phyloP scores from a whole-genome alignment of 1,139 yeast genomes.

The Tardiomyces digboiensis region DNA sequence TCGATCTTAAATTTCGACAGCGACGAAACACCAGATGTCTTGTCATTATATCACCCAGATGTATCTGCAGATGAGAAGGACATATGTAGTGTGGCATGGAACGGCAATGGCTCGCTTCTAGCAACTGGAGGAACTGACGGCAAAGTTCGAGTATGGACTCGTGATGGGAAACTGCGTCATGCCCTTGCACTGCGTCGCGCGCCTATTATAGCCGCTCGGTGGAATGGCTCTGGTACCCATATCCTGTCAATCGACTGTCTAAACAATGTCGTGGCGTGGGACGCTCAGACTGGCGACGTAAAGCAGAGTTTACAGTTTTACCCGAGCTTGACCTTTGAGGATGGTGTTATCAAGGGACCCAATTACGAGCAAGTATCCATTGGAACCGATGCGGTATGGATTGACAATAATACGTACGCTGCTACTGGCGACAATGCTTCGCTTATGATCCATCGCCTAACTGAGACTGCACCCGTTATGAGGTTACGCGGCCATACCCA shows the following conservation, averaged over 20 bases:
- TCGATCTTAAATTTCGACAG: not conserved
- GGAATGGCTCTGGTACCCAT: constrained; percentile 38
- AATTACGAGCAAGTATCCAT: constrained; percentile 1
- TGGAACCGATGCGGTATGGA: constrained; percentile 62
- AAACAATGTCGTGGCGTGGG: constrained; percentile 44
- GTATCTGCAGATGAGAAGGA: not conserved
- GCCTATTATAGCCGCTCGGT: constrained; percentile 40
- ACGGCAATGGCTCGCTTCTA: constrained; percentile 18
- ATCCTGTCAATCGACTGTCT: constrained; percentile 34
- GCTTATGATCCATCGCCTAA: constrained; percentile 50
- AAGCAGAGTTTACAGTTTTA: constrained; percentile 19
- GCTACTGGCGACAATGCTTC: constrained; percentile 49
- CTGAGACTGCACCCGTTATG: constrained; percentile 46
- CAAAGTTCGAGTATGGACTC: constrained; percentile 23
- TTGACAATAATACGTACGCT: constrained; percentile 61
- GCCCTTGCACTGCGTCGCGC: constrained; percentile 46
- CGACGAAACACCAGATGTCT: not conserved
- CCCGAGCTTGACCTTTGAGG: constrained; percentile 4
- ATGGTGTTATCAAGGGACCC: constrained; percentile 7
- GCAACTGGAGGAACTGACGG: constrained; percentile 27
- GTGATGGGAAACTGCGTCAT: constrained; percentile 37
- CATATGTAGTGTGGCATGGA: constrained; percentile 19
- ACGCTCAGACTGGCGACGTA: constrained; percentile 38
- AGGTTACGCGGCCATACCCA: constrained; percentile 60
- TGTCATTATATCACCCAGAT: not conserved